These are phyloP conservation scores for Fusarium annulatum DNA, from an alignment of 2,329 filamentous ascomycete species.

Conservation along the genomic window DNA sequence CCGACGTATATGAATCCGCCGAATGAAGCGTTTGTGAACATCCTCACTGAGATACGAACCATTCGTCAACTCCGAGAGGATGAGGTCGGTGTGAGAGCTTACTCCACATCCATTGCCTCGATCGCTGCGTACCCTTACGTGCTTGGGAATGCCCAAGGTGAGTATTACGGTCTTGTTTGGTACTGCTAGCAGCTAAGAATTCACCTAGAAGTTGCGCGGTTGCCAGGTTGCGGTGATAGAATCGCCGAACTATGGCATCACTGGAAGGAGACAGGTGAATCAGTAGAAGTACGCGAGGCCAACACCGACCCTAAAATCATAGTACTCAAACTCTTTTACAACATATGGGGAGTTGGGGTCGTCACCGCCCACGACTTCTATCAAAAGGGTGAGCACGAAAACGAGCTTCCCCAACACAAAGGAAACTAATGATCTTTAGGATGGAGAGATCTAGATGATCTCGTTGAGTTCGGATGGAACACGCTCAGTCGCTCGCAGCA, in stretches of 20 bases:
- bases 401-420: neutral
- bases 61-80: conserved; percentile 78
- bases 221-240: conserved; percentile 86
- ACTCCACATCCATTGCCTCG: conserved; percentile 86
- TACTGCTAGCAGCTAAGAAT: neutral
- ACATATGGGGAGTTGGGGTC: conserved; percentile 93
- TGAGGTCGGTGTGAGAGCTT: conserved; percentile 83
- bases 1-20: conserved; percentile 75
- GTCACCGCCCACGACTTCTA: conserved; percentile 86
- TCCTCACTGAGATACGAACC: conserved; percentile 79
- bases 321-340: conserved; percentile 76
- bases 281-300: conserved; percentile 73
- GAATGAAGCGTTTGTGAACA: conserved; percentile 79
- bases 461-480: conserved; percentile 85
- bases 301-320: conserved; percentile 72
- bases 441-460: conserved; percentile 87
- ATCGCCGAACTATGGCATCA: conserved; percentile 82
- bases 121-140: conserved; percentile 80
- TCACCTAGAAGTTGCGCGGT: conserved; percentile 58
- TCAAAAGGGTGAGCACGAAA: conserved; percentile 59
- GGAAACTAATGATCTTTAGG: conserved; percentile 51
- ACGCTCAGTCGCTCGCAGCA: conserved; percentile 83
- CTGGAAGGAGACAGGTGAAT: conserved; percentile 69
- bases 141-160: conserved; percentile 57
- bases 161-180: conserved; percentile 26